Evolutionary conservation across 2,329 filamentous ascomycete species (phyloP).

Genomic region (Neofusicoccum umdonicola): DNA sequence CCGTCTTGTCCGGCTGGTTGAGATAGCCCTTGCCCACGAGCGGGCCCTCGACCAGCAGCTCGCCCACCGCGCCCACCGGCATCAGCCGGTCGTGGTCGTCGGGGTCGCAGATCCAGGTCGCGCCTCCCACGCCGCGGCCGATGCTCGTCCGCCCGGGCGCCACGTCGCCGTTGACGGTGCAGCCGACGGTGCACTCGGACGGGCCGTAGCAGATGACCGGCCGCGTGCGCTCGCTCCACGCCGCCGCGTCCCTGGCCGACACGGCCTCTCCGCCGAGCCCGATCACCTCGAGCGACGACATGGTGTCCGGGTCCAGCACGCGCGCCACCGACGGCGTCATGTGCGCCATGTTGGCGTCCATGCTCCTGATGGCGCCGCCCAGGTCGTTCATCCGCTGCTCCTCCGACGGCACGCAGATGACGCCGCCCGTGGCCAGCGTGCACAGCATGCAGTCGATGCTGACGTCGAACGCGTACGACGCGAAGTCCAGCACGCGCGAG

Average conservation of each 20-base stretch:
- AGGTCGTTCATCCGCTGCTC: slow-evolving; percentile 44
- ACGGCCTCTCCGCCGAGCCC: slow-evolving; percentile 43
- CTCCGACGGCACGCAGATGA: slow-evolving; percentile 56
- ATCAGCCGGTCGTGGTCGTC: slow-evolving; percentile 26
- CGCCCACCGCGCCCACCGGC: slow-evolving; percentile 41
- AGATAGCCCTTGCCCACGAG: slow-evolving; percentile 41
- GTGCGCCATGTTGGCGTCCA: slow-evolving; percentile 54
- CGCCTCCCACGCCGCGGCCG: slow-evolving; percentile 17
- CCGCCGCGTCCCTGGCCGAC: slow-evolving; percentile 35
- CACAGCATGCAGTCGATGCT: slow-evolving; percentile 39
- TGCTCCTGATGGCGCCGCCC: slow-evolving; percentile 44
- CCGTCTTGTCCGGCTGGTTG: slow-evolving; percentile 18
- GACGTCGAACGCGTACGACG: slow-evolving; percentile 55
- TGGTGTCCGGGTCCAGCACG: slow-evolving; percentile 39
- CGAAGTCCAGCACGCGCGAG: slow-evolving; percentile 29
- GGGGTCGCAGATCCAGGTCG: slow-evolving; percentile 31
- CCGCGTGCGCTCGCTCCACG: slow-evolving; percentile 36
- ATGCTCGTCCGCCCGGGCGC: slow-evolving; percentile 14
- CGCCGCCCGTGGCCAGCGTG: slow-evolving; percentile 47
- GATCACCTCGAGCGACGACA: slow-evolving; percentile 41
- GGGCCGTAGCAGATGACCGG: slow-evolving; percentile 31
- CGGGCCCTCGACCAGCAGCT: slow-evolving; percentile 61
- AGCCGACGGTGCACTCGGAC: slow-evolving; percentile 30
- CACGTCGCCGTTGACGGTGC: slow-evolving; percentile 18
- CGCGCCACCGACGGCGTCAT: slow-evolving; percentile 59